A percentile compares a stretch with the other conserved stretches of the same genome.
Conservation (phyloP, 208 protist species). For the Phytomonas sp. region DNA sequence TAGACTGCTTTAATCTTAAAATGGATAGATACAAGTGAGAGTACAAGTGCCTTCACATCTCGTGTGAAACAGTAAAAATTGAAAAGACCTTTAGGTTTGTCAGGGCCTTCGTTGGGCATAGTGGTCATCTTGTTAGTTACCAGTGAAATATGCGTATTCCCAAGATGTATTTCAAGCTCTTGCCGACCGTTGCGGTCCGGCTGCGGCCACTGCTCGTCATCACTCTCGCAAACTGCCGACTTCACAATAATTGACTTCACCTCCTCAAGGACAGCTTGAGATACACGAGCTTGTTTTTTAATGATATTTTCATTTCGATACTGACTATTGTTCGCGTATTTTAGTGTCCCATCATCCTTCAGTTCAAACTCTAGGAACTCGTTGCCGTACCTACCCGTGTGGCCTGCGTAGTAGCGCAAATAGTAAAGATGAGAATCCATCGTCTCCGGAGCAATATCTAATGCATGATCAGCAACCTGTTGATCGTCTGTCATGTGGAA, state of each 20-base stretch:
- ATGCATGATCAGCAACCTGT: not conserved
- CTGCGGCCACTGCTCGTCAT: conserved; percentile 78
- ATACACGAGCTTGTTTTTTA: conserved; percentile 74
- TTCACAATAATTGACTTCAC: conserved; percentile 64
- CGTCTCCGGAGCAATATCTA: conserved; percentile 25
- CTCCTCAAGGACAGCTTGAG: conserved; percentile 61
- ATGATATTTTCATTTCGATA: conserved; percentile 89
- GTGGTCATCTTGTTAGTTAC: conserved; percentile 85
- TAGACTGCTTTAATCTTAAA: conserved; percentile 81
- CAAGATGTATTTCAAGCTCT: conserved; percentile 82
- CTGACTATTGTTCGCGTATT: conserved; percentile 85
- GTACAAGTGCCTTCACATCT: conserved; percentile 68
- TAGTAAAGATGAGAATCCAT: conserved; percentile 69
- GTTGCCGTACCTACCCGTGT: conserved; percentile 84
- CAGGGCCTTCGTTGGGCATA: conserved; percentile 46
- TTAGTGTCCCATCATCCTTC: conserved; percentile 62
- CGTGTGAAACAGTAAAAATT: conserved; percentile 80
- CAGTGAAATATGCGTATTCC: conserved; percentile 80
- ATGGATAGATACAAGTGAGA: conserved; percentile 79
- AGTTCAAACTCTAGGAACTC: conserved; percentile 87
- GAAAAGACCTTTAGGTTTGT: conserved; percentile 36
- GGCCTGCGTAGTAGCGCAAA: conserved; percentile 80
- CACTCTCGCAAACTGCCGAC: conserved; percentile 54
- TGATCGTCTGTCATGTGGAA: conserved; percentile 9
- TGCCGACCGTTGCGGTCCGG: conserved; percentile 82